These are phyloP conservation scores for Alternaria metachromatica DNA, from an alignment of 2,329 filamentous ascomycete species.

Conservation along the genomic window DNA sequence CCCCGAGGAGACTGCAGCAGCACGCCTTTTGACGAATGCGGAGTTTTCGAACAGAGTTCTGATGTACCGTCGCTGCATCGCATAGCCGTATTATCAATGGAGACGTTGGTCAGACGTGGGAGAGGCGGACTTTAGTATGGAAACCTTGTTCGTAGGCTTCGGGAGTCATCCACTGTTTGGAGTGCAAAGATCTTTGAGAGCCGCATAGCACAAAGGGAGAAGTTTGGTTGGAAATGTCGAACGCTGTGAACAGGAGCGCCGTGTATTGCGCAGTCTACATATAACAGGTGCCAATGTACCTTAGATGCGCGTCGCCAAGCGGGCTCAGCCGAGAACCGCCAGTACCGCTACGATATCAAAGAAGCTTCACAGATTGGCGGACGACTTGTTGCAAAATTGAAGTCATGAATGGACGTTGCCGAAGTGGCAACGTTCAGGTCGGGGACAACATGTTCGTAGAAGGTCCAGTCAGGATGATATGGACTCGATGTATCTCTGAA, in stretches of 20 bases:
- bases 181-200: not conserved
- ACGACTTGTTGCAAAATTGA: slow-evolving; percentile 33
- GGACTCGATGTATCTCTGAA: slow-evolving; percentile 13
- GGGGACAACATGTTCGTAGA: slow-evolving; percentile 54
- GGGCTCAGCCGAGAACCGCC: slow-evolving; percentile 17
- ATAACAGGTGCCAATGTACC: not conserved
- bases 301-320: not conserved
- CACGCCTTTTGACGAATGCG: not conserved
- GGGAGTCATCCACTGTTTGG: not conserved
- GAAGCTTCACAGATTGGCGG: slow-evolving; percentile 52
- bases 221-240: not conserved
- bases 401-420: slow-evolving; percentile 49
- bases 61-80: not conserved
- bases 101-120: not conserved
- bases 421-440: slow-evolving; percentile 43
- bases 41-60: not conserved
- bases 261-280: not conserved
- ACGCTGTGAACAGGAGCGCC: not conserved
- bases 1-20: slow-evolving; percentile 33
- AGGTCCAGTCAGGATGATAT: slow-evolving; percentile 57
- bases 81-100: not conserved
- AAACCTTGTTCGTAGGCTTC: not conserved
- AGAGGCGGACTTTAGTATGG: not conserved
- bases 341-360: slow-evolving; percentile 51
- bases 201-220: not conserved